These are phyloP conservation scores for Encephalitozoon intestinalis DNA, from an alignment of 371 early-diverging fungal species.

Conservation along the genomic window DNA sequence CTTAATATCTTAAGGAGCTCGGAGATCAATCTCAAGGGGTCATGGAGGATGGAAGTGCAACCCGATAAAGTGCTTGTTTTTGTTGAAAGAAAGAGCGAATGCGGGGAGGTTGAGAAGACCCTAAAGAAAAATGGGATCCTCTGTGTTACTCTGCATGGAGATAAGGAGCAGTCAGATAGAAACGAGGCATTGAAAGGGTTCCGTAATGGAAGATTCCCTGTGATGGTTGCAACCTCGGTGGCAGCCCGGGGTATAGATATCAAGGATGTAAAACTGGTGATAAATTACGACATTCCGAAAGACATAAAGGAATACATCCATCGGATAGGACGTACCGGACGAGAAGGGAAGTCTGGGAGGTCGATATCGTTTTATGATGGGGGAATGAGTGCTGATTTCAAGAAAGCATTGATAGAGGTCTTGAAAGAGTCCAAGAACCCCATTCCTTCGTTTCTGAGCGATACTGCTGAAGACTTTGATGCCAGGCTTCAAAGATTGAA, in stretches of 20 bases:
- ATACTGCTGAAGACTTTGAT: background rate
- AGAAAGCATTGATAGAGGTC: slow-evolving; percentile 78
- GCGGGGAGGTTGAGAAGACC: slow-evolving; percentile 71
- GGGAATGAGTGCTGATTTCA: slow-evolving; percentile 67
- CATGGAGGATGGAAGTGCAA: slow-evolving; percentile 28
- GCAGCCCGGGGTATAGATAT: slow-evolving; percentile 97
- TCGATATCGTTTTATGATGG: slow-evolving; percentile 75
- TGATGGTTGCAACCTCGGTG: slow-evolving; percentile 92
- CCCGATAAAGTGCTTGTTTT: slow-evolving; percentile 78
- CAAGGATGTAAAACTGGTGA: slow-evolving; percentile 90
- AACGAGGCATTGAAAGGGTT: slow-evolving; percentile 70
- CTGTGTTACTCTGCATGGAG: slow-evolving; percentile 35
- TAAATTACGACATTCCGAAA: slow-evolving; percentile 96
- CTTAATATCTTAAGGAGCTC: slow-evolving; percentile 76
- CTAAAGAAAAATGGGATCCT: slow-evolving; percentile 75
- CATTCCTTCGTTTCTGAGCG: slow-evolving; percentile 69
- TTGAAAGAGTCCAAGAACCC: slow-evolving; percentile 79
- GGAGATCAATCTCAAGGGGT: slow-evolving; percentile 65
- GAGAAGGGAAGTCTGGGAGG: slow-evolving; percentile 72
- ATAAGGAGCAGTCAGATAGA: slow-evolving; percentile 65
- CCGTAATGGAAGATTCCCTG: slow-evolving; percentile 79
- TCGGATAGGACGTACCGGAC: slow-evolving; percentile 68
- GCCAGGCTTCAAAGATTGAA: background rate
- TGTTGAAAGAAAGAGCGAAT: slow-evolving; percentile 76
- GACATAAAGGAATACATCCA: slow-evolving; percentile 84